Percentiles rank a stretch among this genome's conserved stretches.
These are phyloP conservation scores for Solanum ossicruentum DNA, from an alignment of 257 asterid species.

Conservation along the genomic window DNA sequence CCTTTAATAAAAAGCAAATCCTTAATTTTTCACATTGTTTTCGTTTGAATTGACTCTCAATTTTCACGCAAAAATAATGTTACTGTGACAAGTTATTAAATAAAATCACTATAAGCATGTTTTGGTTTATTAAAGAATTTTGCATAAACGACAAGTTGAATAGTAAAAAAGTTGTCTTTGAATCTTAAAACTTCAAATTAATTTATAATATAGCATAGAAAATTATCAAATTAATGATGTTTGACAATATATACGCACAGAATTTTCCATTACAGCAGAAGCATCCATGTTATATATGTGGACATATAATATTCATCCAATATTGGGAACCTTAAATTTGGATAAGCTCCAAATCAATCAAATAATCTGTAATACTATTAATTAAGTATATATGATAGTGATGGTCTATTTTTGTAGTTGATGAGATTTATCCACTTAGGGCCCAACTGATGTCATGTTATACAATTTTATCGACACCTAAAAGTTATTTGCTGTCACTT, in stretches of 20 bases:
- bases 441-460: background rate
- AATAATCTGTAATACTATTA: background rate
- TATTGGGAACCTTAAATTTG: background rate
- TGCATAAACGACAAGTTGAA: background rate
- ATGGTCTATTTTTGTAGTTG: background rate
- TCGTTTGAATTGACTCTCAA: background rate
- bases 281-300: background rate
- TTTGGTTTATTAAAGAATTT: background rate
- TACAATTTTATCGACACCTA: background rate
- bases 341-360: background rate
- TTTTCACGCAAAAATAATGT: background rate
- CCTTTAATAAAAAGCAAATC: background rate
- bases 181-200: background rate
- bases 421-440: background rate
- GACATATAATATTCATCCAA: background rate
- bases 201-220: background rate
- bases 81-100: background rate
- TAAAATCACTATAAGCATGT: background rate
- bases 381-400: background rate
- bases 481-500: background rate
- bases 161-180: background rate
- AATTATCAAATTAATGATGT: background rate
- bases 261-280: background rate
- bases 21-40: background rate
- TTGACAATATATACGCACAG: too few relatives aligned